These are phyloP conservation scores for Claviceps sp. DNA, from an alignment of 2,329 filamentous ascomycete species.

Conservation along the genomic window DNA sequence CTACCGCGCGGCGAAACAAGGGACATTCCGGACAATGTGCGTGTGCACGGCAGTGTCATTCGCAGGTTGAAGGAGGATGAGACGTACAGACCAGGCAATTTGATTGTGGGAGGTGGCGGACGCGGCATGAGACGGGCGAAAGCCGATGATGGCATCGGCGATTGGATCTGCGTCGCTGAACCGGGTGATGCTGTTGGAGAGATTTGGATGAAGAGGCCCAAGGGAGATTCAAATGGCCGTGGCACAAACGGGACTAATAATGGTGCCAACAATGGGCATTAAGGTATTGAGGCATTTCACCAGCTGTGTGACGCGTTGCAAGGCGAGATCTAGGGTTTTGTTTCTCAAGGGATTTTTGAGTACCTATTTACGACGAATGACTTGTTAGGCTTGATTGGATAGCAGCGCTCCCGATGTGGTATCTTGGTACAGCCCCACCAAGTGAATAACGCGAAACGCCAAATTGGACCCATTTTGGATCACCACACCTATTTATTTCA, in stretches of 20 bases:
- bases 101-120: slow-evolving; percentile 69
- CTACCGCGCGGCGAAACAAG: slow-evolving; percentile 64
- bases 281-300: neutral
- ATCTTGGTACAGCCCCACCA: no score
- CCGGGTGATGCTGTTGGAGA: slow-evolving; percentile 57
- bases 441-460: no score
- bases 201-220: slow-evolving; percentile 37
- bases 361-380: no score
- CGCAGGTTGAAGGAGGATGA: slow-evolving; percentile 51
- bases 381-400: no score
- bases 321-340: no score
- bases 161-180: slow-evolving; percentile 55
- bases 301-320: no score
- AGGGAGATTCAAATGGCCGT: slow-evolving; percentile 2
- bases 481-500: no score
- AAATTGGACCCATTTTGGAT: no score
- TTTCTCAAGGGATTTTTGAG: no score
- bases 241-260: neutral
- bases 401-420: no score
- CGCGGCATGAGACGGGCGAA: slow-evolving; percentile 52
- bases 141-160: slow-evolving; percentile 49
- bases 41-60: slow-evolving; percentile 63
- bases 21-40: slow-evolving; percentile 57
- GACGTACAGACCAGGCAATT: slow-evolving; percentile 60
- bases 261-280: neutral